These are phyloP conservation scores for Butyriboletus loyo DNA, from an alignment of 768 basidiomycete species.

Conservation along the genomic window DNA sequence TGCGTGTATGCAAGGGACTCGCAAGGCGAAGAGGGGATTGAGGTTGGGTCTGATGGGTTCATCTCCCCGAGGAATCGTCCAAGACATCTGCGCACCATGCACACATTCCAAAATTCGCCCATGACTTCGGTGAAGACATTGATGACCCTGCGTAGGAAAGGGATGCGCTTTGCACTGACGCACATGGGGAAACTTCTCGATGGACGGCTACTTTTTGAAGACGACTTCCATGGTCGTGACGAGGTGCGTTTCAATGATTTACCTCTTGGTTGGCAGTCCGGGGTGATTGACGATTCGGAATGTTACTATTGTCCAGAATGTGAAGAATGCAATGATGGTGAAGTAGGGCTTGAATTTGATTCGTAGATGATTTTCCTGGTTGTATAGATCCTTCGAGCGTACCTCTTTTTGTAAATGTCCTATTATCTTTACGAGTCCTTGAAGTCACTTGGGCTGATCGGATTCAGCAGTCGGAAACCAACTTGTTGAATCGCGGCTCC, in stretches of 20 bases:
- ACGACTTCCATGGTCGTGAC: conserved; percentile 2
- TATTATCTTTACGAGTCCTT: too few relatives aligned
- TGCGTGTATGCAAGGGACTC: conserved; percentile 15
- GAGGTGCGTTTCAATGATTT: neutral
- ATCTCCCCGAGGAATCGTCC: conserved; percentile 17
- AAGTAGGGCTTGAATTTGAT: too few relatives aligned
- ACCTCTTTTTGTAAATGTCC: too few relatives aligned
- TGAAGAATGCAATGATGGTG: neutral
- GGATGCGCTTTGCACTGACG: conserved; percentile 35
- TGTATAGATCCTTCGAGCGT: too few relatives aligned
- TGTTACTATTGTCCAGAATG: neutral
- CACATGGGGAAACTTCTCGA: conserved; percentile 42
- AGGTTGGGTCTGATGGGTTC: conserved; percentile 20
- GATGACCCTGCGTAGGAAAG: conserved; percentile 37
- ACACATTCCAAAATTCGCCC: conserved; percentile 37
- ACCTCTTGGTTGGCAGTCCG: neutral
- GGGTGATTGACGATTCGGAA: neutral
- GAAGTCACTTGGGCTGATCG: too few relatives aligned
- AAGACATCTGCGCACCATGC: neutral
- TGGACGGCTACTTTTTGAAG: conserved; percentile 20
- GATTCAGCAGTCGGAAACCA: neutral
- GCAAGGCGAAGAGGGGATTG: neutral
- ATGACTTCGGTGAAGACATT: conserved; percentile 24
- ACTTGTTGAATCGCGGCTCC: too few relatives aligned
- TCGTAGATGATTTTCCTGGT: too few relatives aligned